These are phyloP conservation scores for Clonostachys sp. DNA, from an alignment of 2,329 filamentous ascomycete genomes.

Conservation along the genomic window DNA sequence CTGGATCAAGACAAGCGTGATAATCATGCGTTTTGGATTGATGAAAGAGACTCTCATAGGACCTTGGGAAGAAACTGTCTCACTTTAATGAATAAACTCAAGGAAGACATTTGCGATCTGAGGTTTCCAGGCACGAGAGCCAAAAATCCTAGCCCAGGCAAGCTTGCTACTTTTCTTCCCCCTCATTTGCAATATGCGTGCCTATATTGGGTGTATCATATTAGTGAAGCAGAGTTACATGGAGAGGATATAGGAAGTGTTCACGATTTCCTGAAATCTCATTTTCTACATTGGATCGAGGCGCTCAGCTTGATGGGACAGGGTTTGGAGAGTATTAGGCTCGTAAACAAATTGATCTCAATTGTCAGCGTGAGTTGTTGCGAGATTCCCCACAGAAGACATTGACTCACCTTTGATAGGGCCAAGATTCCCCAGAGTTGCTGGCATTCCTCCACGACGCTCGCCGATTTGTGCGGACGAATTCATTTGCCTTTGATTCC, in stretches of 20 bases:
- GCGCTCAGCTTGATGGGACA: slow-evolving; percentile 24
- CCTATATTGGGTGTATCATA: slow-evolving; percentile 28
- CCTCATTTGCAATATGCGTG: slow-evolving; percentile 31
- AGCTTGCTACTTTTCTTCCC: slow-evolving; percentile 9
- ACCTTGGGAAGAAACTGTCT: not conserved
- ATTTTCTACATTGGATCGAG: slow-evolving; percentile 37
- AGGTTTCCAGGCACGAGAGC: not conserved
- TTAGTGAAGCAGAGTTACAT: slow-evolving; percentile 1
- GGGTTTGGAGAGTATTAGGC: not conserved
- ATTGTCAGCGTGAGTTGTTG: not conserved
- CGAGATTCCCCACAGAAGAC: not conserved
- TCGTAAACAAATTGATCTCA: not conserved
- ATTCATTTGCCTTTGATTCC: slow-evolving; percentile 2
- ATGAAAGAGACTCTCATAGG: not conserved
- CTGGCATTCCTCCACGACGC: slow-evolving; percentile 4
- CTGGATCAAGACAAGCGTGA: not conserved
- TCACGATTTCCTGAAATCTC: slow-evolving; percentile 22
- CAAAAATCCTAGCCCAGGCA: not conserved
- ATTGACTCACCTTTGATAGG: not conserved
- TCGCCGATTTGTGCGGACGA: slow-evolving; percentile 6
- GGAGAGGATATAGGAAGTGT: not conserved
- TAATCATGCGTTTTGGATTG: not conserved
- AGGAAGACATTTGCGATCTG: not conserved
- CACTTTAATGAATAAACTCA: not conserved
- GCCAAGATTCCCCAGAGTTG: no score